Evolutionary conservation across 2,329 filamentous ascomycete genomes (phyloP), one percentile per base, ranked within the genome.

Genomic region (Colletotrichum spaethianum): DNA sequence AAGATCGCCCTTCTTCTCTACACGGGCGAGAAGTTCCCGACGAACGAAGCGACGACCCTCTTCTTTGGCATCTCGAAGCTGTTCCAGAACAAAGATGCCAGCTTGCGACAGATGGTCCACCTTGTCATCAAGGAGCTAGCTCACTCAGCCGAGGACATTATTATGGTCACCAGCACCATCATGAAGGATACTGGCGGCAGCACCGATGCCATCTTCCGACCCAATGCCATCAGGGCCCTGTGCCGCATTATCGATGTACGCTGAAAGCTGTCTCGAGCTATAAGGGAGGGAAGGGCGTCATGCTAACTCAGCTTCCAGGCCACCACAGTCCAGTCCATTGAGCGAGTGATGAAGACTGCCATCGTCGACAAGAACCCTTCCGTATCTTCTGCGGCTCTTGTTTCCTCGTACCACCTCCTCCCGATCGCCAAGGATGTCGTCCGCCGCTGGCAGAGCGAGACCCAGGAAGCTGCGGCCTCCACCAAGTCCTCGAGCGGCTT

Each of bases 51-150:
- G 77, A 98, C 96, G 40, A 96, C 94, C 59, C 93, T 99, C 76
- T 99, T 99, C 91, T 98, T 98, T 83, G 95, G 96, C 78, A 98
- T 97, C 83, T 98, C 96, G 74, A 98, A 98, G 89, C 90, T 98
- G 73, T 99, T 99, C 89, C 96, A 98, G 88, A 98, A 98, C 86
- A 98, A 98, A 85, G 96, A 99, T 92, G 93, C 95, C 79, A 96
- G 94, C 78, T 89, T 99, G 81, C 94, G 96, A 79, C 96, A 99
- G 88, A 98, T 98, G 95, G 96, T 99, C 63, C 97, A 98, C 86
- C 89, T 98, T 76, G 92, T 98, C 81, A 94, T 98, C 87, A 99
- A 98, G 90, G 96, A 99, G 89, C 89, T 99, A 79, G 94, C 96
- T 76, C 91, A 92, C 83, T 98, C 95, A 31, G 96, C 96, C 71